Evolutionary conservation across 2,329 filamentous ascomycete species (phyloP).

Genomic region (Talaromyces islandicus): DNA sequence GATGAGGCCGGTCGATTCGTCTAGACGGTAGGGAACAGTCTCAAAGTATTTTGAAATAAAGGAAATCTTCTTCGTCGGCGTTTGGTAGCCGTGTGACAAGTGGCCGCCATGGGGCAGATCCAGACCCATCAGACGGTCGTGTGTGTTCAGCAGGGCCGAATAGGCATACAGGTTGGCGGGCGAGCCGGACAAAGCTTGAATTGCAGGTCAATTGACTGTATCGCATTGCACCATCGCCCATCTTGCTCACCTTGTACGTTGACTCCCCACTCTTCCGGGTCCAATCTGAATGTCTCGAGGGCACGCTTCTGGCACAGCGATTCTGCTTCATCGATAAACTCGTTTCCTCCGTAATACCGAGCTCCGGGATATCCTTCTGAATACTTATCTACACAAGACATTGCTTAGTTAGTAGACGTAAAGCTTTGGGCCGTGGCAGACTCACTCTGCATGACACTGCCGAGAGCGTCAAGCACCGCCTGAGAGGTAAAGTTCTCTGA

Average conservation of each 20-base stretch:
- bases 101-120: slow-evolving; percentile 93
- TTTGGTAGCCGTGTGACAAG: slow-evolving; percentile 96
- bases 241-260: slow-evolving; percentile 73
- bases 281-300: slow-evolving; percentile 77
- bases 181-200: slow-evolving; percentile 68
- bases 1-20: slow-evolving; percentile 75
- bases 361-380: slow-evolving; percentile 97
- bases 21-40: slow-evolving; percentile 91
- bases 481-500: slow-evolving; percentile 96
- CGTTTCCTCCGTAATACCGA: slow-evolving; percentile 93
- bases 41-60: slow-evolving; percentile 98
- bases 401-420: slow-evolving; percentile 22
- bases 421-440: background rate
- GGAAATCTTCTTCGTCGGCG: slow-evolving; percentile 91
- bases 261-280: slow-evolving; percentile 86
- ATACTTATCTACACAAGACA: slow-evolving; percentile 70
- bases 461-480: slow-evolving; percentile 82
- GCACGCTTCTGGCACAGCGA: slow-evolving; percentile 84
- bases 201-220: slow-evolving; percentile 10
- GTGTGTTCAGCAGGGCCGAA: slow-evolving; percentile 89
- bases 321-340: slow-evolving; percentile 90
- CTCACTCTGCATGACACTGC: slow-evolving; percentile 91
- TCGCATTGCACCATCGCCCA: slow-evolving; percentile 1
- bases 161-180: slow-evolving; percentile 78
- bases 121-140: slow-evolving; percentile 94